These are phyloP conservation scores for Sclerotinia glacialis DNA, from an alignment of 2,329 filamentous ascomycete species.

Conservation along the genomic window DNA sequence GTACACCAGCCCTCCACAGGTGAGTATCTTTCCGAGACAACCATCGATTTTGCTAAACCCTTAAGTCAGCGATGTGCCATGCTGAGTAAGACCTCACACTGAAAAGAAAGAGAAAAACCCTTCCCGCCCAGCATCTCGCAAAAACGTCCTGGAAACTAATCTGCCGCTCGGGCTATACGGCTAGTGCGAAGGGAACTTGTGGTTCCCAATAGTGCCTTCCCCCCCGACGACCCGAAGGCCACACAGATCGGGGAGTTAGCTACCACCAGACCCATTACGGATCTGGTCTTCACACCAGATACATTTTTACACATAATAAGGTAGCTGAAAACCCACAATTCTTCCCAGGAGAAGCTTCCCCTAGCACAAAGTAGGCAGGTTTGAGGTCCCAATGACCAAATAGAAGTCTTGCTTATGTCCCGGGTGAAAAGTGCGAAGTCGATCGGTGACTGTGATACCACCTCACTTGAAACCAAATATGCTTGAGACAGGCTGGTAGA, in stretches of 20 bases:
- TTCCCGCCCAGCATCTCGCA: not conserved
- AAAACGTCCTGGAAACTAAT: not conserved
- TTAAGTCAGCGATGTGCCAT: not conserved
- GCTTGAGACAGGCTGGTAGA: not conserved
- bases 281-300: slow-evolving; percentile 2
- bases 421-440: not conserved
- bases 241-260: not conserved
- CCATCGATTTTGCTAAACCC: not conserved
- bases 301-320: not conserved
- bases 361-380: not conserved
- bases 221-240: not conserved
- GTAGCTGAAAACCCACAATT: not conserved
- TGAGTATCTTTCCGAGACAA: not conserved
- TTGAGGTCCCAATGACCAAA: not conserved
- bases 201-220: not conserved
- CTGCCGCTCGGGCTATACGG: not conserved
- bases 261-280: not conserved
- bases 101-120: not conserved
- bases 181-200: not conserved
- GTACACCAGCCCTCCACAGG: not conserved
- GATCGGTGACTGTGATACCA: not conserved
- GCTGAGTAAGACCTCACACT: not conserved
- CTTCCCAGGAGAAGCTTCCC: not conserved
- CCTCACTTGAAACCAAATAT: not conserved
- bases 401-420: slow-evolving; percentile 1